phyloP scores from a whole-genome alignment of 1,284 basidiomycete genomes.

The Ceratobasidium sp. region DNA sequence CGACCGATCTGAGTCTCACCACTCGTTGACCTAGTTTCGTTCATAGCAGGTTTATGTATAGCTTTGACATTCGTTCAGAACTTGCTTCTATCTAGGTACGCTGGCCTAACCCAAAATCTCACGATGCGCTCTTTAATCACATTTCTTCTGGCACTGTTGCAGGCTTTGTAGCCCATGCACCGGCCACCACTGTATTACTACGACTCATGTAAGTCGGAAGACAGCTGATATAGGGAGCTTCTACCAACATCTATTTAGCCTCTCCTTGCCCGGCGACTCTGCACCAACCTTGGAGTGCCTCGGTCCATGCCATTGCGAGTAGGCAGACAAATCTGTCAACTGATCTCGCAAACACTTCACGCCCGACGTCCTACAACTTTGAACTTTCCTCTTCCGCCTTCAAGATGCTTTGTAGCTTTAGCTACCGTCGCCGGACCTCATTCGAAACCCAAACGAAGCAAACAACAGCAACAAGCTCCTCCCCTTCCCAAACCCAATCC shows the following conservation, averaged over 20 bases:
- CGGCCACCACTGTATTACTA: constrained; percentile 1
- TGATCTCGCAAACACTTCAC: constrained; percentile 33
- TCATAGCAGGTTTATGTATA: not conserved
- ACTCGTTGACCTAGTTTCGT: not conserved
- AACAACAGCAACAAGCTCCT: not conserved
- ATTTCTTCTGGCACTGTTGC: not conserved
- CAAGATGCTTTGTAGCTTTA: not conserved
- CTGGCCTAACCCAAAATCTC: not conserved
- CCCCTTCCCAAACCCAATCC: not conserved
- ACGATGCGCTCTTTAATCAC: not conserved
- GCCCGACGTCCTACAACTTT: not conserved
- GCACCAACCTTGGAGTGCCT: constrained; percentile 16
- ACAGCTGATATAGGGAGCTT: not conserved
- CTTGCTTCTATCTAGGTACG: not conserved
- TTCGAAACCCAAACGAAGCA: not conserved
- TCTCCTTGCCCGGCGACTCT: constrained; percentile 11
- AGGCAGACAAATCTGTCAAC: constrained; percentile 37
- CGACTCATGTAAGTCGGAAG: constrained; percentile 7
- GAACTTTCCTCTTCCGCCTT: not conserved
- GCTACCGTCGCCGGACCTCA: not conserved
- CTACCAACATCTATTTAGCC: not conserved
- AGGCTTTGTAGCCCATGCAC: constrained; percentile 37
- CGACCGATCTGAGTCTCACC: not conserved
- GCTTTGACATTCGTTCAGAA: not conserved
- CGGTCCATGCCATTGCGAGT: constrained; percentile 40